Base-by-base conservation (phyloP, 768 basidiomycete species). In the Boletus rubropictus region DNA sequence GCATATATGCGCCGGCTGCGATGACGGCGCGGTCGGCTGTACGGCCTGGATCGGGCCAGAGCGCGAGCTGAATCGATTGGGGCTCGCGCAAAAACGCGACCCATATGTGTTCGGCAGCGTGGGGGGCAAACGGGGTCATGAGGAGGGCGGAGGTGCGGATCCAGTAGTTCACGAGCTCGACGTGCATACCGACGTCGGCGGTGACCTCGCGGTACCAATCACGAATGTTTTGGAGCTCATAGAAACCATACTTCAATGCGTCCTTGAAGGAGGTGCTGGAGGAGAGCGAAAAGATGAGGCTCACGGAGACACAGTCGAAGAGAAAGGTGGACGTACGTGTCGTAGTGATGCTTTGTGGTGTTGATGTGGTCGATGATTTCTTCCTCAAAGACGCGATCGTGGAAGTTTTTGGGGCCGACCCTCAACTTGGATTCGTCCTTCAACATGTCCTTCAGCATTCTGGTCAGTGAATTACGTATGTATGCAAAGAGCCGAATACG, bases 161-260 rank as follows among this genome's bases (percentile, higher is more conserved):
- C 87, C 87, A 98, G 72, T 82, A 79, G 52, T 80, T 71, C 59
- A 95, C 82, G 38, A 98, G 79, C 51, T 92, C 92, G 40, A 64
- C 73, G 68, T 98, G 94, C 92, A 98, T 96, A 24, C 92, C 90
- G 40, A 84, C 72, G 51, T 92, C 89, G 7, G 79, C 72, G 3
- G 89, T 93, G 42, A 95, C 89, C 63, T 93, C 88, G 48, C 93
- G 89, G 66, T 98, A 98, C 86, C 92, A 93, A 63, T 98, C 94
- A 38, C 96, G 87, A 2, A 82, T 76, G 41, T 80, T 85, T 65
- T 97, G 91, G 54, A 94, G 78, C 60, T 96, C 93, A 76, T 93
- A 99, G 71, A 97, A 95, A 39, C 94, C 95, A 54, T 77, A 86
- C 68, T 97, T 95, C 51, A 97, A 68, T 9, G 94, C 93, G 49